A percentile compares a stretch with the other conserved stretches of the same genome.
Conservation (phyloP, 176 grass and related monocot genomes). For the Triticum aestivum region DNA sequence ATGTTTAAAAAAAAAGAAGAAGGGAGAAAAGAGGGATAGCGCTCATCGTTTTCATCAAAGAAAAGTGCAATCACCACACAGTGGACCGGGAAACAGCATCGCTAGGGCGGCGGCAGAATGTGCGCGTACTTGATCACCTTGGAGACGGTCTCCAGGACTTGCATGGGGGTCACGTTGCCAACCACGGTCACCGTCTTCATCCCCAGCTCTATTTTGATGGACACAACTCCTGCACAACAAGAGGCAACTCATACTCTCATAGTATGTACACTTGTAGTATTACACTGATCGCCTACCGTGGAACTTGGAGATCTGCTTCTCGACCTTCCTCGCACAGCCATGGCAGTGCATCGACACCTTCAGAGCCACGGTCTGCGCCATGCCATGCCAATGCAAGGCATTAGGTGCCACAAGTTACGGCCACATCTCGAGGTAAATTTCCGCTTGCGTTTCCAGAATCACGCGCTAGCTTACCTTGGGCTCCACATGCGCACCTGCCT, state of each 20-base stretch:
- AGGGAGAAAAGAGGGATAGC: too few relatives aligned
- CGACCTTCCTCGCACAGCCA: slow-evolving; percentile 84
- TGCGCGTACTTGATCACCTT: slow-evolving; percentile 78
- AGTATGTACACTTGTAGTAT: too few relatives aligned
- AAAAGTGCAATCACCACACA: background rate
- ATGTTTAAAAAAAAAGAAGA: too few relatives aligned
- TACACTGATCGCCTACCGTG: slow-evolving; percentile 46
- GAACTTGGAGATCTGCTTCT: slow-evolving; percentile 90
- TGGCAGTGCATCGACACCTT: slow-evolving; percentile 93
- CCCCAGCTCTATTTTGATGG: slow-evolving; percentile 65
- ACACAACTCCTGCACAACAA: slow-evolving; percentile 60
- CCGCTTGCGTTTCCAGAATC: background rate
- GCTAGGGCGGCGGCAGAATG: slow-evolving; percentile 39
- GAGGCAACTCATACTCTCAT: background rate
- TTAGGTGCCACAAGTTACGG: background rate
- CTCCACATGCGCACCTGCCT: slow-evolving; percentile 45
- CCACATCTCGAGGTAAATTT: background rate
- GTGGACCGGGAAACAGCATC: background rate
- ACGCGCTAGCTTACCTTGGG: slow-evolving; percentile 42
- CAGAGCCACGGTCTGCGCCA: slow-evolving; percentile 59
- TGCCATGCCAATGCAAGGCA: slow-evolving; percentile 4
- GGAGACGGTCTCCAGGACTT: slow-evolving; percentile 68
- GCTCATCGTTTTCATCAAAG: background rate
- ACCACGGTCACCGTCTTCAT: slow-evolving; percentile 78
- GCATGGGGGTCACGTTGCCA: slow-evolving; percentile 55